Percentiles rank a stretch among this genome's conserved stretches.
phyloP scores from a whole-genome alignment of 805 yeast genomes.

The Lipomyces yamanashiensis region DNA sequence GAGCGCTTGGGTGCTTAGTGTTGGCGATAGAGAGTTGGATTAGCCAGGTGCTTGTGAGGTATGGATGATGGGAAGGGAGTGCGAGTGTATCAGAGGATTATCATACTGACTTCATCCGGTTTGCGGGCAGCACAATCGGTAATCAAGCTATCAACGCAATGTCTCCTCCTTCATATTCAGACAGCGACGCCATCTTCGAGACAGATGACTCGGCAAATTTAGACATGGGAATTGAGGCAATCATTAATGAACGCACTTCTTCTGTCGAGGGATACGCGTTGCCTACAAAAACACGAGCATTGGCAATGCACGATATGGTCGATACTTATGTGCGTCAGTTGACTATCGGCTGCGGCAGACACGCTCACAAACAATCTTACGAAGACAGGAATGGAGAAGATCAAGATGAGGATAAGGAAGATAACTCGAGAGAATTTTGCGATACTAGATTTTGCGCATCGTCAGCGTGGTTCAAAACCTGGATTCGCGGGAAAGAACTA shows the following conservation, averaged over 20 bases:
- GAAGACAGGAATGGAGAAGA: too few relatives aligned
- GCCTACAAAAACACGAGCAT: conserved; percentile 3
- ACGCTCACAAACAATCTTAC: neutral
- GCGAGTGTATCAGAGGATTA: too few relatives aligned
- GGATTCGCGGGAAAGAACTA: conserved; percentile 3
- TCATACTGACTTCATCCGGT: too few relatives aligned
- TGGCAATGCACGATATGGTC: neutral
- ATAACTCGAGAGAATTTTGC: neutral
- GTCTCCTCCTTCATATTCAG: too few relatives aligned
- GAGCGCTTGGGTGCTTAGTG: too few relatives aligned
- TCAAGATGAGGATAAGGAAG: too few relatives aligned
- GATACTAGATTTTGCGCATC: conserved; percentile 24
- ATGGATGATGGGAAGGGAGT: too few relatives aligned
- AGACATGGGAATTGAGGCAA: neutral
- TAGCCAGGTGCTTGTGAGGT: too few relatives aligned
- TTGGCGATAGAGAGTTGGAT: too few relatives aligned
- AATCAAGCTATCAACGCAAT: too few relatives aligned
- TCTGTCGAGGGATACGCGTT: neutral
- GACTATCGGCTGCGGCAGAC: conserved; percentile 5
- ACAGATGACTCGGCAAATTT: neutral
- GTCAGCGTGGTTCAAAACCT: conserved; percentile 5
- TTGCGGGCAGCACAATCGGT: too few relatives aligned
- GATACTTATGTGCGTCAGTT: neutral
- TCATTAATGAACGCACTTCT: neutral
- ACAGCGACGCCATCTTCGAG: neutral